These are phyloP conservation scores for Quercus robur DNA, from an alignment of 306 rosid species.

Conservation along the genomic window DNA sequence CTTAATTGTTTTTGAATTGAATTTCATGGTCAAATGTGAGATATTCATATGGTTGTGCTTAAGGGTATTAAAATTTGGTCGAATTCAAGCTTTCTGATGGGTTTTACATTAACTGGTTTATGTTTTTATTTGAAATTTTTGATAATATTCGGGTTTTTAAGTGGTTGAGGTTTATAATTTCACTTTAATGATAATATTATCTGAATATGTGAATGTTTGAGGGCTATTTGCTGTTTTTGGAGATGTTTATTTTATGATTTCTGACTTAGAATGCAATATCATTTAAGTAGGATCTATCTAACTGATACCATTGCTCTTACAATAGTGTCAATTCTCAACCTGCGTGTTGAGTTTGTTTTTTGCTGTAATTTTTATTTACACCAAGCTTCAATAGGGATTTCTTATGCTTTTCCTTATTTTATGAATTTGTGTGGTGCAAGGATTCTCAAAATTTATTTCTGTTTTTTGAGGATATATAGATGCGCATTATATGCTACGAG, in stretches of 20 bases:
- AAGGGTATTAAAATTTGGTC: conserved; percentile 5
- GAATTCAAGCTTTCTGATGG: not conserved
- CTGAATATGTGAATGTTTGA: not conserved
- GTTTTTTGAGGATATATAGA: too few relatives aligned
- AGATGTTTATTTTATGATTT: not conserved
- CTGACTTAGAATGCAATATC: not conserved
- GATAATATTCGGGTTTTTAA: not conserved
- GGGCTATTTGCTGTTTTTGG: not conserved
- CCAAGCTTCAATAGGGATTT: too few relatives aligned
- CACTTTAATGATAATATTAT: not conserved
- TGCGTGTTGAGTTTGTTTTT: too few relatives aligned
- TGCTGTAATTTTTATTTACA: too few relatives aligned
- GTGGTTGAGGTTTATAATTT: not conserved
- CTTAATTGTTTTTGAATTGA: not conserved
- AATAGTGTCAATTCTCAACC: too few relatives aligned
- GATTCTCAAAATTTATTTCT: too few relatives aligned
- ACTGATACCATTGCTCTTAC: not conserved
- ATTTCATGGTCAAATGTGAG: not conserved
- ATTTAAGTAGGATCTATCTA: not conserved
- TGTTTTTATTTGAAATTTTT: not conserved
- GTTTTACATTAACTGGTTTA: not conserved
- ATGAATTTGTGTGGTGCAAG: too few relatives aligned
- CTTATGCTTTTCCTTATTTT: too few relatives aligned
- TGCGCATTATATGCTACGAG: too few relatives aligned
- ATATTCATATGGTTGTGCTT: not conserved